phyloP scores from a whole-genome alignment of 2,329 filamentous ascomycete genomes.

The Dactylellina cionopaga region DNA sequence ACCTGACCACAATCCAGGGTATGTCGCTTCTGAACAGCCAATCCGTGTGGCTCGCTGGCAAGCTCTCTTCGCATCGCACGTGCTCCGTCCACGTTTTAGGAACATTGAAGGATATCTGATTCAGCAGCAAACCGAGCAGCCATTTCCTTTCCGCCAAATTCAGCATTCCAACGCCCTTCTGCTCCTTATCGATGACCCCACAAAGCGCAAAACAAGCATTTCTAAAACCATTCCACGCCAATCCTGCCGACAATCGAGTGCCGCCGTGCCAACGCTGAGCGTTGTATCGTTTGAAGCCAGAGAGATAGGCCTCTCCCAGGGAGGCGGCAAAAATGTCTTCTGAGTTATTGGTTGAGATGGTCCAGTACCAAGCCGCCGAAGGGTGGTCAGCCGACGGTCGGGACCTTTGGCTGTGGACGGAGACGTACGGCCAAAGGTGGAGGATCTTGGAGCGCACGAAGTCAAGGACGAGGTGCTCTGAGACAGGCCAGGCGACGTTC shows the following conservation, averaged over 20 bases:
- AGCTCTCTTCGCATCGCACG: slow-evolving; percentile 15
- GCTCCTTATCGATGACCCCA: no score
- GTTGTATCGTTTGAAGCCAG: background rate
- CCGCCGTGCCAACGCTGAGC: background rate
- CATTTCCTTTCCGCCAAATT: slow-evolving; percentile 11
- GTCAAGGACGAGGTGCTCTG: slow-evolving; percentile 10
- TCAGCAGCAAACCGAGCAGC: slow-evolving; percentile 17
- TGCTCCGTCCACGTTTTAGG: slow-evolving; percentile 17
- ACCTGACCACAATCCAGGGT: slow-evolving; percentile 15
- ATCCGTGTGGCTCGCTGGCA: background rate
- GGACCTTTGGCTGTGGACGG: background rate
- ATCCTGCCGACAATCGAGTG: background rate
- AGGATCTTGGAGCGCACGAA: slow-evolving; percentile 13
- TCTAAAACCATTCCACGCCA: background rate
- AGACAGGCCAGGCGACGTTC: background rate
- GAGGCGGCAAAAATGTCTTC: slow-evolving; percentile 5
- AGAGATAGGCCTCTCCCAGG: slow-evolving; percentile 1
- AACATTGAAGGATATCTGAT: slow-evolving; percentile 8
- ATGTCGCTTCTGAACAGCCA: background rate
- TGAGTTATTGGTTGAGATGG: background rate
- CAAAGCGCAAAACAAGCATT: background rate
- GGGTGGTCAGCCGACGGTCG: slow-evolving; percentile 3
- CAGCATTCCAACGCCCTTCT: background rate
- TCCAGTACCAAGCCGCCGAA: slow-evolving; percentile 2
- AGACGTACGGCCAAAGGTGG: slow-evolving; percentile 15